Base-by-base conservation (phyloP, 1,284 basidiomycete species). In the Ustilago hordei region DNA sequence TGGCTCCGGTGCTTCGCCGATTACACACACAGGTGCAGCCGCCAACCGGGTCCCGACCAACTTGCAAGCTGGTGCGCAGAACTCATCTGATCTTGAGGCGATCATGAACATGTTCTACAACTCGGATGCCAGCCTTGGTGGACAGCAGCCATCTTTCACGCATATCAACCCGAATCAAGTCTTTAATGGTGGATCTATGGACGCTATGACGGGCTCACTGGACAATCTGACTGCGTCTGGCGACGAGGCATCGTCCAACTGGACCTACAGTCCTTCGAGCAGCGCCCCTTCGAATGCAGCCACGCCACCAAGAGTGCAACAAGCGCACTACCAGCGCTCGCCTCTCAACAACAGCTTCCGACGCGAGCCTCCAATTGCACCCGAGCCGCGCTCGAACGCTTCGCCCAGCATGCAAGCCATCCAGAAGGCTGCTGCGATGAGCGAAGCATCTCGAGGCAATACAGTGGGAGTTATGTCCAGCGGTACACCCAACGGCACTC, bases 81-180 rank as follows among this genome's bases (percentile, higher is more conserved):
- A 67, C 43, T 55, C 70, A 13, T 69, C 74, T 2, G 79, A 82
- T 31, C 56, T 82, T 32, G 75, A 81, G 39, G 76, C 76, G 19
- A 81, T 83, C 68, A 83, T 83, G 79, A 75, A 79, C 59, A 81
- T 83, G 79, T 81, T 82, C 56, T 83, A 83, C 79, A 81, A 79
- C 39, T 78, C 78, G 31, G 80, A 78, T 31, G 80, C 77, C 3
- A 65, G 67, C 9, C 60, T 79, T 9, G 74, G 69, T 19, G 74
- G 74, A n/a, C 72, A 59, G 43, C 69, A 67, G 53, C 68, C 71
- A 0, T 69, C 70, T 15, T 67, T 83, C 55, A 83, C 81, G n/a
- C 81, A 83, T 53, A 76, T 83, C 69, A 80, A 83, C 48, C 81
- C 81, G 32, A 83, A 82, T 50, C 80, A 82, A 53, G 78, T 83